Evolutionary conservation across 257 asterid species (phyloP).

Genomic region (Euphrasia confusa): DNA sequence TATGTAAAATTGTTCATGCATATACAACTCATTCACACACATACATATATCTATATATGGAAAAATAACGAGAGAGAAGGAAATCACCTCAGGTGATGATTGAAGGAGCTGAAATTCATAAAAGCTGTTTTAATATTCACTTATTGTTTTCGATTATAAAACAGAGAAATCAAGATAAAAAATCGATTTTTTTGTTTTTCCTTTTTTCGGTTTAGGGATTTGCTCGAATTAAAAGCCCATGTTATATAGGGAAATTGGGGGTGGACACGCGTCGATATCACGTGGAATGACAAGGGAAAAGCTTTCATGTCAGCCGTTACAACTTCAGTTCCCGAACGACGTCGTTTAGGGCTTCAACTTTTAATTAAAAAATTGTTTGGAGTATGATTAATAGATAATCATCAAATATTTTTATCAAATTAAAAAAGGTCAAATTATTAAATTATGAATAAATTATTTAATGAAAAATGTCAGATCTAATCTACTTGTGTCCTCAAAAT

Average conservation of each 20-base stretch:
- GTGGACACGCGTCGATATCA: slow-evolving; percentile 30
- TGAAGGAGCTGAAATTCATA: slow-evolving; percentile 23
- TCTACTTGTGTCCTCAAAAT: background rate
- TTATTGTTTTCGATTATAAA: background rate
- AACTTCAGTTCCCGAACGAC: background rate
- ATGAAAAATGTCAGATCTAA: background rate
- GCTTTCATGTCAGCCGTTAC: slow-evolving; percentile 23
- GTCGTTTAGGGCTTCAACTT: slow-evolving; percentile 9
- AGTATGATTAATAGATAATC: no score
- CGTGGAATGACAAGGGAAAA: background rate
- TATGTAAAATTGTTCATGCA: slow-evolving; percentile 25
- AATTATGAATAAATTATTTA: no score
- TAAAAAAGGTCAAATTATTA: no score
- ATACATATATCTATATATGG: background rate
- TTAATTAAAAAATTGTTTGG: no score
- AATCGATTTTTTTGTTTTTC: background rate
- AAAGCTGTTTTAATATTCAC: background rate
- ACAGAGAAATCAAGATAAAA: slow-evolving; percentile 6
- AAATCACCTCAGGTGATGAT: slow-evolving; percentile 35
- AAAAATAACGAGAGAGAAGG: slow-evolving; percentile 11
- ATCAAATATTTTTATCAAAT: no score
- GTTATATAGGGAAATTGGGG: slow-evolving; percentile 17
- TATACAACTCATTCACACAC: background rate
- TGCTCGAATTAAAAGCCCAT: slow-evolving; percentile 13
- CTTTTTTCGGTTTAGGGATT: background rate